Evolutionary conservation across 495 filamentous ascomycete species (phyloP).

Genomic region (Trichocladium antarcticum): DNA sequence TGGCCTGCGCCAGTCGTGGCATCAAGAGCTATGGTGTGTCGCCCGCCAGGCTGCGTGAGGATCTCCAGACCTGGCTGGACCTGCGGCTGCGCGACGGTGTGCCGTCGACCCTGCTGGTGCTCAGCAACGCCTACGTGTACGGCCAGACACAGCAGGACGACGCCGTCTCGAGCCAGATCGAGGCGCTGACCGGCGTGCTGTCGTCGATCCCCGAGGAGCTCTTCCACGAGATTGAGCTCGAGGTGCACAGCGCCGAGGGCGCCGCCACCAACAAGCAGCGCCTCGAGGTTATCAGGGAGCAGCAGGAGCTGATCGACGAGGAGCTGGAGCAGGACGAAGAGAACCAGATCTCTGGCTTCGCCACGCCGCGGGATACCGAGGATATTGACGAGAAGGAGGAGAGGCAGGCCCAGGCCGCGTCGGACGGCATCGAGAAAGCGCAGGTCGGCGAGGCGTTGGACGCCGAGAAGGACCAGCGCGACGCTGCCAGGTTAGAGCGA

Average conservation of each 20-base stretch:
- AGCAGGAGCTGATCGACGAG: conserved; percentile 95
- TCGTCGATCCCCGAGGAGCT: conserved; percentile 94
- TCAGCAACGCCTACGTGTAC: conserved; percentile 97
- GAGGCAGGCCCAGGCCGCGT: conserved; percentile 28
- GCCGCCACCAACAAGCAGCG: conserved; percentile 98
- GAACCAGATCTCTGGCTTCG: conserved; percentile 55
- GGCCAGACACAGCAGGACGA: conserved; percentile 61
- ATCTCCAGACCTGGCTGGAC: conserved; percentile 90
- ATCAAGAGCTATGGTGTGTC: conserved; percentile 86
- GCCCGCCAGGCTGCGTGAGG: conserved; percentile 76
- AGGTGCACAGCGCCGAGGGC: conserved; percentile 93
- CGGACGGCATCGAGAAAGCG: conserved; percentile 30
- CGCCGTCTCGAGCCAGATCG: conserved; percentile 82
- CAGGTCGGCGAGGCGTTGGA: conserved; percentile 35
- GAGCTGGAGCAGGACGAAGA: conserved; percentile 84
- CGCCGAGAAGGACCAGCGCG: conserved; percentile 31
- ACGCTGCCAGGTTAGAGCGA: conserved; percentile 16
- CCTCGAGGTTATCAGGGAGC: conserved; percentile 97
- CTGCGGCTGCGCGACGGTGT: conserved; percentile 85
- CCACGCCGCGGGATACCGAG: conserved; percentile 73
- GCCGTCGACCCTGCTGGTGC: conserved; percentile 84
- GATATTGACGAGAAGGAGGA: conserved; percentile 60
- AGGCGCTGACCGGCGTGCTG: conserved; percentile 82
- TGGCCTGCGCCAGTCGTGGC: conserved; percentile 78
- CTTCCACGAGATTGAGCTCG: conserved; percentile 98